Base-by-base conservation (phyloP, 352 stramenopile genomes). In the Phytophthora capsici region DNA sequence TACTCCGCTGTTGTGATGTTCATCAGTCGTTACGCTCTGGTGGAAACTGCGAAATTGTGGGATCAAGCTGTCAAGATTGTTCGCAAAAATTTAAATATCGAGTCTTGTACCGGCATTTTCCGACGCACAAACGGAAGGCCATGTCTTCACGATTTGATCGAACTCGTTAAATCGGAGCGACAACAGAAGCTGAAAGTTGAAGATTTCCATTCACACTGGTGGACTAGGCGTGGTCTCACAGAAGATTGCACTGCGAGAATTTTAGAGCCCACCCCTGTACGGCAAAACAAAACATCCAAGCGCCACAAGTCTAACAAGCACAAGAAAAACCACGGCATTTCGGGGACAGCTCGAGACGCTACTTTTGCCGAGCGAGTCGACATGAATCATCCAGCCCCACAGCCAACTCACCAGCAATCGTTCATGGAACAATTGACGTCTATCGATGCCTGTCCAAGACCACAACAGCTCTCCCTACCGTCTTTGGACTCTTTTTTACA, bases 1-100 rank as follows among this genome's bases (percentile, higher is more conserved):
- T 58, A 54, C 23, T 51, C 49, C 4, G 57, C 28, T 14, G 57
- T 66, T 20, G 48, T 58, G 3, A 10, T 50, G 6, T 58, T 58
- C 12, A 37, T 57, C 34, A 57, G 45, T 10, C 5, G 28, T 6
- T 49, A 65, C 13, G 30, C 25, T 30, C 17, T 59, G 7, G 12
- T 40, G 25, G 26, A 53, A 26, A 57, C 46, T 1, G 36, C 40
- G 1, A 34, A 36, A 12, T 30, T 65, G 5, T 58, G 38, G 57
- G 48, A 45, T 38, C 13, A 56, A 23, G 38, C 38, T n/a, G 36
- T n/a, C 9, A 9, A 53, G 16, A 46, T 65, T 25, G 46, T 58
- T 4, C 6, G 2, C 2, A 57, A 52, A 26, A 57, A 20, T 14
- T 6, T 36, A 13, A n/a, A n/a, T n/a, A 8, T 17, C 20, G 23